A percentile compares a stretch with the other conserved stretches of the same genome.
phyloP scores from a whole-genome alignment of 176 grass and related monocot species.

The Aechmea fasciata region DNA sequence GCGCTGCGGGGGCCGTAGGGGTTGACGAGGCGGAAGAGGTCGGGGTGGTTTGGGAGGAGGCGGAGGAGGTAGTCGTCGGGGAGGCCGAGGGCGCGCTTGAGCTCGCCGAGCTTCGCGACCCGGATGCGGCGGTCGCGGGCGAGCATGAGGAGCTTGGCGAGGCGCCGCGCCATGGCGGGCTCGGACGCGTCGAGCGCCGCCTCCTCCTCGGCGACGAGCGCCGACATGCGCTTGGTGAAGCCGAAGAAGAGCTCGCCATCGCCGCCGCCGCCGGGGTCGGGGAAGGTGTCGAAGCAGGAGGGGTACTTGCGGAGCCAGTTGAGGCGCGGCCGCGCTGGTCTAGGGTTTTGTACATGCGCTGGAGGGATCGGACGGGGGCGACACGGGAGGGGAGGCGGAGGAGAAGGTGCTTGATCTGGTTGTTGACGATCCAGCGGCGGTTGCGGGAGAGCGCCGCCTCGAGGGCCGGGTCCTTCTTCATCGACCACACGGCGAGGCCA shows the following conservation, averaged over 20 bases:
- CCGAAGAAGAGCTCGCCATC: conserved; percentile 40
- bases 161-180: conserved; percentile 49
- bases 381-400: conserved; percentile 55
- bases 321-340: conserved; percentile 72
- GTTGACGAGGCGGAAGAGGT: conserved; percentile 70
- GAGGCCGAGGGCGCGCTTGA: conserved; percentile 62
- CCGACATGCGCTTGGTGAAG: conserved; percentile 80
- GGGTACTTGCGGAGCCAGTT: conserved; percentile 97
- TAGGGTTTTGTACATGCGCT: conserved; percentile 66
- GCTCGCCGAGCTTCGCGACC: conserved; percentile 62
- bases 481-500: conserved; percentile 60
- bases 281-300: conserved; percentile 62
- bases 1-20: conserved; percentile 38
- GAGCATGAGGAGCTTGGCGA: conserved; percentile 76
- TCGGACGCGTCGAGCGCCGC: conserved; percentile 38
- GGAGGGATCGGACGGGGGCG: conserved; percentile 61
- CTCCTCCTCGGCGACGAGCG: conserved; percentile 58
- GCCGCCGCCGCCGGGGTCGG: conserved; percentile 7
- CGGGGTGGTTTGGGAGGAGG: conserved; percentile 47
- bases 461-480: conserved; percentile 60
- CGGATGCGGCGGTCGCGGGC: conserved; percentile 46
- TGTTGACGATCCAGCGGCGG: conserved; percentile 88
- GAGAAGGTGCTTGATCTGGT: conserved; percentile 87
- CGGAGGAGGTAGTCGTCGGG: conserved; percentile 87
- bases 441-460: conserved; percentile 66